phyloP scores from a whole-genome alignment of 129 eudicot species.

The Apium graveolens region DNA sequence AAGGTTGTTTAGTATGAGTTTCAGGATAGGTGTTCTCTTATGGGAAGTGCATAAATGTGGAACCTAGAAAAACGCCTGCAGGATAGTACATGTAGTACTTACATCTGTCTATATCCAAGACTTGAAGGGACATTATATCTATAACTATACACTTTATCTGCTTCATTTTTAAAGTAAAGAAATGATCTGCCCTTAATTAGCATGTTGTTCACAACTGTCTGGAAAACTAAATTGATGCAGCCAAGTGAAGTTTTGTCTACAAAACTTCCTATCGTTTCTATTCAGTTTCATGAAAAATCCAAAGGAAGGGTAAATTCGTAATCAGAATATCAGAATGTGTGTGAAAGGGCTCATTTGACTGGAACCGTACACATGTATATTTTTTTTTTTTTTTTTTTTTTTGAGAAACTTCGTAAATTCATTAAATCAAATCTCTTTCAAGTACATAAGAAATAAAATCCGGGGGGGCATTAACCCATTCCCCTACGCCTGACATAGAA shows the following conservation, averaged over 20 bases:
- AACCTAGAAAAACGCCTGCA: background rate
- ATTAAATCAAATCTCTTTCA: no score
- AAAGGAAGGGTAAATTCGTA: background rate
- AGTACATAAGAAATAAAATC: no score
- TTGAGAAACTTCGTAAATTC: no score
- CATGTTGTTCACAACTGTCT: background rate
- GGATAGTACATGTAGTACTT: background rate
- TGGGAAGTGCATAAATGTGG: background rate
- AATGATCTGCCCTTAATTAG: background rate
- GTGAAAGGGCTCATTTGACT: no score
- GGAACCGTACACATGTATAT: no score
- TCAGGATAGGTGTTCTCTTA: background rate
- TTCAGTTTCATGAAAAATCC: background rate
- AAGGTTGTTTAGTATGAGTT: slow-evolving; percentile 68
- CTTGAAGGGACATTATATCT: background rate
- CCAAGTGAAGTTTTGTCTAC: background rate
- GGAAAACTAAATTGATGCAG: background rate
- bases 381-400: no score
- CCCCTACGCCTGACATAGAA: no score
- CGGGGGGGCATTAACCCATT: no score
- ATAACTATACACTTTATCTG: background rate
- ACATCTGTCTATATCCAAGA: background rate
- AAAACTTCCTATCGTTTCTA: no score
- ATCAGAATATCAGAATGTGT: no score
- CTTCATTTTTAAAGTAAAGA: background rate